A percentile compares a stretch with the other conserved stretches of the same genome.
Conservation (phyloP, 192 early-diverging fungal genomes). For the Haplosporangium gracile region DNA sequence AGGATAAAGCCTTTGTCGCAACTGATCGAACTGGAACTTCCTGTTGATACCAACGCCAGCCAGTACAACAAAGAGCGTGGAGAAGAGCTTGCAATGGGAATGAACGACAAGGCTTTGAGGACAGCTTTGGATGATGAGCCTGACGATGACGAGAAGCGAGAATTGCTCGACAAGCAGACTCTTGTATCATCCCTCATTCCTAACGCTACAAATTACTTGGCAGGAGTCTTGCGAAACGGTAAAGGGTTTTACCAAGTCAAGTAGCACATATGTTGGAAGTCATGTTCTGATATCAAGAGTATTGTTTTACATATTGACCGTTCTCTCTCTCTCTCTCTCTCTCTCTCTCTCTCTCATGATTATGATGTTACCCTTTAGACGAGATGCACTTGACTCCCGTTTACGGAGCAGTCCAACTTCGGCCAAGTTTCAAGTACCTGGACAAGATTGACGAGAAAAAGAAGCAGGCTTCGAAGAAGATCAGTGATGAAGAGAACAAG, state of each 20-base stretch:
- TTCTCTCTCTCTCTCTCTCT: neutral
- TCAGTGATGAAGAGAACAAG: slow-evolving; percentile 76
- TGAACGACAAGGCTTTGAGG: slow-evolving; percentile 78
- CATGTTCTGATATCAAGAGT: neutral
- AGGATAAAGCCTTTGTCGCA: slow-evolving; percentile 89
- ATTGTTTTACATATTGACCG: neutral
- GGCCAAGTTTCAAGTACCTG: slow-evolving; percentile 90
- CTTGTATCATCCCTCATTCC: slow-evolving; percentile 84
- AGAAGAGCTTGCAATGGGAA: slow-evolving; percentile 79
- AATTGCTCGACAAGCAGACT: slow-evolving; percentile 86
- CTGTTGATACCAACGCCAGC: slow-evolving; percentile 76
- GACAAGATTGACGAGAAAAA: slow-evolving; percentile 91
- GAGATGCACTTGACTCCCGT: slow-evolving; percentile 92
- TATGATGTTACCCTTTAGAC: slow-evolving; percentile 54
- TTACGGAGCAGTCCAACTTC: slow-evolving; percentile 80
- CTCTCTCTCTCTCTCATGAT: too few species aligned
- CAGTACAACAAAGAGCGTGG: slow-evolving; percentile 87
- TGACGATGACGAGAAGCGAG: slow-evolving; percentile 58
- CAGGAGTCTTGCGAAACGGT: slow-evolving; percentile 84
- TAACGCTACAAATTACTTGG: slow-evolving; percentile 83
- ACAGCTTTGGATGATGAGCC: slow-evolving; percentile 69
- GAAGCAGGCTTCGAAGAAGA: slow-evolving; percentile 75
- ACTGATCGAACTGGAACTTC: slow-evolving; percentile 87
- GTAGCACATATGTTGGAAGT: neutral
- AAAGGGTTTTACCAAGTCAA: neutral